Conservation (phyloP, 2,329 filamentous ascomycete genomes). For the Didymella exigua region DNA sequence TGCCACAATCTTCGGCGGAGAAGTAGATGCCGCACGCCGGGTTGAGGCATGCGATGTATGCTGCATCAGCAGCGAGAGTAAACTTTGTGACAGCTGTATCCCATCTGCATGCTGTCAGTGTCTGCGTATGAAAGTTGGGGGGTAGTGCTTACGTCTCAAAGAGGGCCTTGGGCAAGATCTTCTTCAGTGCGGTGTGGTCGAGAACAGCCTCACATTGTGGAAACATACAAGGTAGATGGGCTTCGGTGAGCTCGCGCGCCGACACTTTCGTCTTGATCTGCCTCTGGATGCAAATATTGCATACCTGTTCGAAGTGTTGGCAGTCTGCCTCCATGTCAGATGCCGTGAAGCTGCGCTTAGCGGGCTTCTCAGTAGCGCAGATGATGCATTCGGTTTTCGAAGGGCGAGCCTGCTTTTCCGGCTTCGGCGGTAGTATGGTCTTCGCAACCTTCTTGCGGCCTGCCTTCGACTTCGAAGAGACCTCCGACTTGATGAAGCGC, state of each 20-base stretch:
- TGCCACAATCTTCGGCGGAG: slow-evolving; percentile 28
- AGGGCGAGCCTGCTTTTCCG: slow-evolving; percentile 12
- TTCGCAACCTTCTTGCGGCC: slow-evolving; percentile 8
- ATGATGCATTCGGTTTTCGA: slow-evolving; percentile 27
- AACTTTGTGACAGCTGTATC: slow-evolving; percentile 27
- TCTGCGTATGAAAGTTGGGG: neutral
- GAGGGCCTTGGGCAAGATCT: slow-evolving; percentile 9
- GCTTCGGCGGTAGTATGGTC: neutral
- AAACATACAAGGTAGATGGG: slow-evolving; percentile 23
- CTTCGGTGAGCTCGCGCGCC: slow-evolving; percentile 20
- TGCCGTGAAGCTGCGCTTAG: slow-evolving; percentile 17
- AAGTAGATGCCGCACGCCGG: slow-evolving; percentile 29
- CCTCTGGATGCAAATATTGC: slow-evolving; percentile 26
- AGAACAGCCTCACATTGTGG: slow-evolving; percentile 20
- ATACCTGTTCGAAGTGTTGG: slow-evolving; percentile 28
- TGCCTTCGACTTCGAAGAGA: slow-evolving; percentile 2
- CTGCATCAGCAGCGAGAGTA: slow-evolving; percentile 14
- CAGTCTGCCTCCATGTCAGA: slow-evolving; percentile 14
- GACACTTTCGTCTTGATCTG: slow-evolving; percentile 27
- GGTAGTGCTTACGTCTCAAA: slow-evolving; percentile 24
- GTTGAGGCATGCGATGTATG: slow-evolving; percentile 30
- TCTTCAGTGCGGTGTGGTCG: slow-evolving; percentile 15
- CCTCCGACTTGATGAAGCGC: slow-evolving; percentile 10
- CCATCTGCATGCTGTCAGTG: slow-evolving; percentile 24
- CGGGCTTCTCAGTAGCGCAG: slow-evolving; percentile 20